Base-by-base conservation (phyloP, 2,329 filamentous ascomycete genomes). In the Aspergillus carbonarius region DNA sequence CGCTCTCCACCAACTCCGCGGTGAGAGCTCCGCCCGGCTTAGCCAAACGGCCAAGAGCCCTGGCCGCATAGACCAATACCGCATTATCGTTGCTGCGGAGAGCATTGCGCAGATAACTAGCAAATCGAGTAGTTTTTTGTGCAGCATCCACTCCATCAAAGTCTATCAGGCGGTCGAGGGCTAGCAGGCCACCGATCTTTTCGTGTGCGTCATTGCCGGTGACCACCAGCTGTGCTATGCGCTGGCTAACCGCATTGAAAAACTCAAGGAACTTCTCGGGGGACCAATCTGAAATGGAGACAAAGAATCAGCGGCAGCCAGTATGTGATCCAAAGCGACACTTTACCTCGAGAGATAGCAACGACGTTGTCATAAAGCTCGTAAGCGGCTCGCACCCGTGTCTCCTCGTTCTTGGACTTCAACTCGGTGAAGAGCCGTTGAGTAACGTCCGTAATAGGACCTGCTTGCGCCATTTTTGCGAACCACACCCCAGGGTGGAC, bases 131-230 rank as follows among this genome's bases (percentile, higher is more conserved):
- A 59, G 95, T 96, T 77, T 98, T 98, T 69, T 92, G 87, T 35
- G 91, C 92, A 23, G 91, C 87, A 78, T 99, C 96, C 67, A 97
- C 91, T 59, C 93, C 93, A 68, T 97, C 93, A 73, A 98, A 97
- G 74, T 97, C 93, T 75, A 98, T 93, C 55, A 99, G 86, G 58
- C 89, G 89, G 74, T 96, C 93, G 61, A 99, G 85, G 60, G 93
- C 93, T 68, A 95, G 89, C 62, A 99, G 89, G 54, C 95, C 96
- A 62, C 93, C 95, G 57, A 97, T 87, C 59, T 92, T 89, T 73
- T 99, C 95, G 67, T 88, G 87, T 5, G 91, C 89, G 74, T 96
- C 93, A 78, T 85, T 89, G 63, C 92, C 91, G 74, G 93, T 91
- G 49, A 92, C 87, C 61, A 96, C 92, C 64, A 98, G 83, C 64